These are phyloP conservation scores for Nowakowskiella sp. DNA, from an alignment of 192 early-diverging fungal genomes.

Conservation along the genomic window DNA sequence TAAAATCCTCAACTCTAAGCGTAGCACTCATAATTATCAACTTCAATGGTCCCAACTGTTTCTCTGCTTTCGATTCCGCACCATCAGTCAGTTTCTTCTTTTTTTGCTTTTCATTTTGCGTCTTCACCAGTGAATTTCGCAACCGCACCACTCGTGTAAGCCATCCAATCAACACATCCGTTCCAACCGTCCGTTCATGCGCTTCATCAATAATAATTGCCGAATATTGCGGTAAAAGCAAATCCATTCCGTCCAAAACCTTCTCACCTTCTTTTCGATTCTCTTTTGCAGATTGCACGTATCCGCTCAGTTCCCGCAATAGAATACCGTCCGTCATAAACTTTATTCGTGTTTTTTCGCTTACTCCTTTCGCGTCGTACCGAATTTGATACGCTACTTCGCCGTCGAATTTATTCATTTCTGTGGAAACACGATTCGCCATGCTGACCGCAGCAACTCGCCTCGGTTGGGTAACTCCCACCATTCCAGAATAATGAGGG, in stretches of 20 bases:
- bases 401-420: conserved; percentile 59
- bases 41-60: conserved; percentile 63
- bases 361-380: conserved; percentile 74
- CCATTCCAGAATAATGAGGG: conserved; percentile 68
- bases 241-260: conserved; percentile 48
- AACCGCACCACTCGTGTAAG: conserved; percentile 80
- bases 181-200: conserved; percentile 95
- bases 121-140: conserved; percentile 54
- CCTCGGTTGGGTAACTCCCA: conserved; percentile 96
- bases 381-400: conserved; percentile 75
- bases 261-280: conserved; percentile 7
- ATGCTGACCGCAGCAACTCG: conserved; percentile 96
- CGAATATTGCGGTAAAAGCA: conserved; percentile 88
- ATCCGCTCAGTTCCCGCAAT: conserved; percentile 73
- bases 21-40: conserved; percentile 99
- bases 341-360: conserved; percentile 75
- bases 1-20: conserved; percentile 93
- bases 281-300: background rate
- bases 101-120: conserved; percentile 32
- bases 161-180: conserved; percentile 96
- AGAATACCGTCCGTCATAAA: conserved; percentile 99
- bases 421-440: conserved; percentile 87
- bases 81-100: conserved; percentile 28
- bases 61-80: too few relatives aligned
- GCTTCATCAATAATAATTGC: conserved; percentile 98